Evolutionary conservation across 371 early-diverging fungal genomes (phyloP).

Genomic region (Batkoa obscura): DNA sequence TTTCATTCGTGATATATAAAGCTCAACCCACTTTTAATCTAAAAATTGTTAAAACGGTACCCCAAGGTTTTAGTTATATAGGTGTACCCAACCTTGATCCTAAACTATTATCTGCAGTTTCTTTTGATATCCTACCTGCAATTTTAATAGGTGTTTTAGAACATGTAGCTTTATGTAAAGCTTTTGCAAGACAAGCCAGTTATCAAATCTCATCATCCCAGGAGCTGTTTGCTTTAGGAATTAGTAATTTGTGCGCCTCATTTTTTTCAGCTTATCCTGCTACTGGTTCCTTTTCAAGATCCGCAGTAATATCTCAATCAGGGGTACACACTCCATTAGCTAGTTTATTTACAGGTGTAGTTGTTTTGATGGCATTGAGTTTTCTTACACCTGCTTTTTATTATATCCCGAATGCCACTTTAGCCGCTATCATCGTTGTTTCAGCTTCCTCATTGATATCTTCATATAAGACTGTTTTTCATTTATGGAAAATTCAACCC

Average conservation of each 20-base stretch:
- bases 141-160: constrained; percentile 57
- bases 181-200: constrained; percentile 43
- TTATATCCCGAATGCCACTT: constrained; percentile 53
- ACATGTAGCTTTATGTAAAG: constrained; percentile 62
- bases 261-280: constrained; percentile 67
- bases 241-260: constrained; percentile 52
- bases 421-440: constrained; percentile 56
- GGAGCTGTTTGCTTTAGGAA: constrained; percentile 64
- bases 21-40: constrained; percentile 10
- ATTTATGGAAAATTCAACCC: constrained; percentile 17
- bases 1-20: constrained; percentile 19
- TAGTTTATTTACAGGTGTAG: constrained; percentile 41
- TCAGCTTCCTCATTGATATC: constrained; percentile 22
- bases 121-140: constrained; percentile 31
- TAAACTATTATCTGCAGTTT: constrained; percentile 16
- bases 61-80: constrained; percentile 32
- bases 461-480: constrained; percentile 3
- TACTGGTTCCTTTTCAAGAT: constrained; percentile 77
- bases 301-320: constrained; percentile 52
- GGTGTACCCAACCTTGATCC: neutral
- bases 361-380: constrained; percentile 55
- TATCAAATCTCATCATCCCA: constrained; percentile 38
- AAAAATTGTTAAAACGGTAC: constrained; percentile 39
- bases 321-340: constrained; percentile 65
- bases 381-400: constrained; percentile 58